Conservation (phyloP, 2,329 filamentous ascomycete genomes). For the Neoscytalidium dimidiatum region DNA sequence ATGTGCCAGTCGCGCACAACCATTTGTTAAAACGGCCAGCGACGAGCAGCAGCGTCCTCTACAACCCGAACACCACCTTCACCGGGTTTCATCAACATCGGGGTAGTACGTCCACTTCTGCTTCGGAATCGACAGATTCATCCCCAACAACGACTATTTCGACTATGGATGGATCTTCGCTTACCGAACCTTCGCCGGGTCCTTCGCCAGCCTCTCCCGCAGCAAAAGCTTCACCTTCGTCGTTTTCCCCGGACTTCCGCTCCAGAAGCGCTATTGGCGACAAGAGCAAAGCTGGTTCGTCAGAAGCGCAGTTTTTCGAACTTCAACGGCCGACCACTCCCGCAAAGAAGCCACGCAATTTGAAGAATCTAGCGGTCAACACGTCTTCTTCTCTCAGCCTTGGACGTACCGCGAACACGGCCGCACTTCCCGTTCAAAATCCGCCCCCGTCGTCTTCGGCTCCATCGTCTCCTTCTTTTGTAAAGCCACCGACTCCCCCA, state of each 20-base stretch:
- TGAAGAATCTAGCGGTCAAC: slow-evolving; percentile 82
- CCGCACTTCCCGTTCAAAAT: slow-evolving; percentile 57
- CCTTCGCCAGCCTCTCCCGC: slow-evolving; percentile 86
- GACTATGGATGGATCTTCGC: slow-evolving; percentile 85
- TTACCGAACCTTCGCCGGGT: slow-evolving; percentile 90
- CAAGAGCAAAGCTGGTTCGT: slow-evolving; percentile 4
- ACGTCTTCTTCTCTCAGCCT: slow-evolving; percentile 53
- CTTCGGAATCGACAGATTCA: slow-evolving; percentile 84
- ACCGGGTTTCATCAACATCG: slow-evolving; percentile 65
- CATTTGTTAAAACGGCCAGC: slow-evolving; percentile 35
- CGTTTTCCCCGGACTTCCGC: slow-evolving; percentile 62
- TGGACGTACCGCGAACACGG: slow-evolving; percentile 47
- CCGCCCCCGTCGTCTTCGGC: slow-evolving; percentile 53
- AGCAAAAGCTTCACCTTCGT: slow-evolving; percentile 69
- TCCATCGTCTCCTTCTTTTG: slow-evolving; percentile 74
- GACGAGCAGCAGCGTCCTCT: slow-evolving; percentile 36
- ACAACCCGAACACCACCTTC: slow-evolving; percentile 31
- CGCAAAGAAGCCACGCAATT: slow-evolving; percentile 73
- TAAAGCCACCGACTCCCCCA: slow-evolving; percentile 73
- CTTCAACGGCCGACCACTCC: slow-evolving; percentile 51
- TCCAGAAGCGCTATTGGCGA: slow-evolving; percentile 36
- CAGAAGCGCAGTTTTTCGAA: slow-evolving; percentile 54
- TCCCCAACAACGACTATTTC: slow-evolving; percentile 94
- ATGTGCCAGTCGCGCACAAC: slow-evolving; percentile 29
- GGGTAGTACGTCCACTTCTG: slow-evolving; percentile 76